Conservation (phyloP, 1,139 yeast species). For the Blastobotrys aristatus region DNA sequence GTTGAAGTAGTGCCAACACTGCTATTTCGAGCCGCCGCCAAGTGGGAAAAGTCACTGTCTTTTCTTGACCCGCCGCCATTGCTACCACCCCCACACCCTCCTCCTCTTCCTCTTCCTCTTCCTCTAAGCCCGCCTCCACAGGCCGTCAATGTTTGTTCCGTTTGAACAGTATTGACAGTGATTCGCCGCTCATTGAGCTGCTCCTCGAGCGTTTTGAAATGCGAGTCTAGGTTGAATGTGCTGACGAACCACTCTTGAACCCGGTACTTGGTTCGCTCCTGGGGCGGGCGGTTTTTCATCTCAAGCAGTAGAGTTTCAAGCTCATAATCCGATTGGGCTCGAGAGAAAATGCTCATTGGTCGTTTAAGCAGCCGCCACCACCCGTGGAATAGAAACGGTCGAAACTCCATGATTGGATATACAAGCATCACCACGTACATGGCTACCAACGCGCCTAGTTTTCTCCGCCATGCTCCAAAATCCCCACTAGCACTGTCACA, state of each 20-base stretch:
- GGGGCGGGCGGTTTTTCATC: not conserved
- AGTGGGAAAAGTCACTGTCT: too few species aligned
- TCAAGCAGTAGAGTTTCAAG: constrained; percentile 1
- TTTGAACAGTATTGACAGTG: too few species aligned
- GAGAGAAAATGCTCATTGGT: constrained; percentile 3
- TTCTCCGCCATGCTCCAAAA: not conserved
- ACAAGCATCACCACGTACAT: constrained; percentile 1
- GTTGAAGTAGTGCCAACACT: too few species aligned
- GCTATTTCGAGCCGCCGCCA: too few species aligned
- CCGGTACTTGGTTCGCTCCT: not conserved
- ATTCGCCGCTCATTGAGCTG: constrained; percentile 5
- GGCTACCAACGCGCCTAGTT: not conserved
- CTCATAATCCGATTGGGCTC: not conserved
- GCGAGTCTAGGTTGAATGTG: not conserved
- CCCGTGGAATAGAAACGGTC: constrained; percentile 9
- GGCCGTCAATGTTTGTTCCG: too few species aligned
- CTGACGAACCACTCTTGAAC: not conserved
- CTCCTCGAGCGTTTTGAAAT: not conserved
- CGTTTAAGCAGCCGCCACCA: constrained; percentile 8
- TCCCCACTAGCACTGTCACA: not conserved
- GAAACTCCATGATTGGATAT: constrained; percentile 9
- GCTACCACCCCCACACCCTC: too few species aligned
- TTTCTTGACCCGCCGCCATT: too few species aligned
- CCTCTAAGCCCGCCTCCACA: too few species aligned
- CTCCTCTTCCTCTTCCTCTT: too few species aligned